These are phyloP conservation scores for Neurospora terricola DNA, from an alignment of 495 filamentous ascomycete species.

Conservation along the genomic window DNA sequence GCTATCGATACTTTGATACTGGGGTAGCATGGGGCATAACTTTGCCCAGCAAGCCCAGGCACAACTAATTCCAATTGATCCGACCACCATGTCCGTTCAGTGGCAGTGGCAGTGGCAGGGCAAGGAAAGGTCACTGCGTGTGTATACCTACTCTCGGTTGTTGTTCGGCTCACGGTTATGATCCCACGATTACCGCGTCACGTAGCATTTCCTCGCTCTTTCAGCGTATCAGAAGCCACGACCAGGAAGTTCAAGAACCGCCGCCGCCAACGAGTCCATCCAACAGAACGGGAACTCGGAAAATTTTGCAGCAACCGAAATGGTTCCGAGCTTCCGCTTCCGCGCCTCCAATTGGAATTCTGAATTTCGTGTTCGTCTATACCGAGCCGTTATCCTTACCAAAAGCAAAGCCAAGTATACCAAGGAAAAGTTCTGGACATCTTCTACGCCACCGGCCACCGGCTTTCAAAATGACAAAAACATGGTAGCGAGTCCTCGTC, in stretches of 20 bases:
- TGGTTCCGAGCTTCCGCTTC: background rate
- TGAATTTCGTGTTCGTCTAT: background rate
- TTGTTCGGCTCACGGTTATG: background rate
- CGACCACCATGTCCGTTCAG: background rate
- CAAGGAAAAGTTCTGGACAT: background rate
- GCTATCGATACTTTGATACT: background rate
- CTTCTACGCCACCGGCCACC: background rate
- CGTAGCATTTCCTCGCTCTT: too few species aligned
- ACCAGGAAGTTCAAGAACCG: background rate
- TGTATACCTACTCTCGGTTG: background rate
- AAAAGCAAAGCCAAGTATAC: background rate
- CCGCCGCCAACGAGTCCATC: background rate
- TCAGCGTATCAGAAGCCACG: too few species aligned
- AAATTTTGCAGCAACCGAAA: background rate
- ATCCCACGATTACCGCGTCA: too few species aligned
- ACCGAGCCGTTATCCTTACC: background rate
- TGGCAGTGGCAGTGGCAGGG: background rate
- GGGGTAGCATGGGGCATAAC: background rate
- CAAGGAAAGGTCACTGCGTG: background rate
- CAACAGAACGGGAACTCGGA: background rate
- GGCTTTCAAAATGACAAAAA: background rate
- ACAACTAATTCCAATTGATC: background rate
- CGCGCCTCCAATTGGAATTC: background rate
- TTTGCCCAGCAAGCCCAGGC: background rate
- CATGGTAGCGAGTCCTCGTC: background rate